Conservation (phyloP, 495 filamentous ascomycete genomes). For the Extremus antarcticus region DNA sequence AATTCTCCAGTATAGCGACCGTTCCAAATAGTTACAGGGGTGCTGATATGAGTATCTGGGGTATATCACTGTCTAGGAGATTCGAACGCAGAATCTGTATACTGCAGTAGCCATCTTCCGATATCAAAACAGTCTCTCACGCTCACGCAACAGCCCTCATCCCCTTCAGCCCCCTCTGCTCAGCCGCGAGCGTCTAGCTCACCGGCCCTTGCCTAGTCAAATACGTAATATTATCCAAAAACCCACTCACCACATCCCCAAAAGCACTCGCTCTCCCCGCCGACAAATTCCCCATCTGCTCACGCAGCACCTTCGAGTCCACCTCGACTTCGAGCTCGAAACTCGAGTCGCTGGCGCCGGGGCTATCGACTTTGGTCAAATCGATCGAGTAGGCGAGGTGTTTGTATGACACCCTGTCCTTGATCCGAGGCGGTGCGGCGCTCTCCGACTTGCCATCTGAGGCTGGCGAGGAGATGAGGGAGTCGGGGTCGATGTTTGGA, state of each 20-base stretch:
- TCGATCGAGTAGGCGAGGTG: conserved; percentile 80
- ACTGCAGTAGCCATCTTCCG: too few species aligned
- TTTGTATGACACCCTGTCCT: conserved; percentile 80
- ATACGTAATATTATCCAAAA: conserved; percentile 65
- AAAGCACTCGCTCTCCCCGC: conserved; percentile 54
- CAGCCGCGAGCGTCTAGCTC: too few species aligned
- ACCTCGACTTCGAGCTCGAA: conserved; percentile 87
- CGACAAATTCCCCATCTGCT: conserved; percentile 55
- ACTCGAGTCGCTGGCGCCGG: conserved; percentile 45
- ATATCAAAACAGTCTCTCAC: too few species aligned
- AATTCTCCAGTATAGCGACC: too few species aligned
- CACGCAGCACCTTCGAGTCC: conserved; percentile 51
- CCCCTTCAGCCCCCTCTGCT: too few species aligned
- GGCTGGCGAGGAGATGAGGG: conserved; percentile 40
- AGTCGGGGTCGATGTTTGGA: conserved; percentile 34
- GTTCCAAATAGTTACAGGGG: too few species aligned
- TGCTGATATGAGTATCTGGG: too few species aligned
- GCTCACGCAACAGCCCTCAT: too few species aligned
- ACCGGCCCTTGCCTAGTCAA: conserved; percentile 9
- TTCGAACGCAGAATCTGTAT: too few species aligned
- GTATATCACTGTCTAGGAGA: too few species aligned
- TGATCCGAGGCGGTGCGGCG: conserved; percentile 51
- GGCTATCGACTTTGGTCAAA: conserved; percentile 66
- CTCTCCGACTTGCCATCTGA: conserved; percentile 20
- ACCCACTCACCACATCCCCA: conserved; percentile 62